These are phyloP conservation scores for Neurospora sp. DNA, from an alignment of 495 filamentous ascomycete genomes.

Conservation along the genomic window DNA sequence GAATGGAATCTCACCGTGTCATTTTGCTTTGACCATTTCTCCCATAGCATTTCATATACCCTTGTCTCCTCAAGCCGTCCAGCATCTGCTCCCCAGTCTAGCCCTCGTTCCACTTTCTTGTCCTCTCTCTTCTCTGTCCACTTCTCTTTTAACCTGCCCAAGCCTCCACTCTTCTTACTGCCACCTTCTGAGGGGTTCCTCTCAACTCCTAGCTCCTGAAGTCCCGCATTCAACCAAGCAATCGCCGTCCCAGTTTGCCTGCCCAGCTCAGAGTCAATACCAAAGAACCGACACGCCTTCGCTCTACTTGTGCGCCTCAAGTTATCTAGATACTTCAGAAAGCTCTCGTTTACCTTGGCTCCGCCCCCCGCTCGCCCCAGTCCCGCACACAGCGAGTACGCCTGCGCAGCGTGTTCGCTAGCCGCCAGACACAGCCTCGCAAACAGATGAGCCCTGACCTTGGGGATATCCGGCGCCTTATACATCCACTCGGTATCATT, in stretches of 20 bases:
- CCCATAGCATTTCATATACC: conserved; percentile 75
- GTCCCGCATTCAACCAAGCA: conserved; percentile 69
- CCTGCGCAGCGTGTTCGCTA: conserved; percentile 55
- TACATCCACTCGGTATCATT: conserved; percentile 91
- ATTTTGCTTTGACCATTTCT: conserved; percentile 87
- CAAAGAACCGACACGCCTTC: conserved; percentile 82
- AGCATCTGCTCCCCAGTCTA: conserved; percentile 72
- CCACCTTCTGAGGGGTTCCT: conserved; percentile 13
- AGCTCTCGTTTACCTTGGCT: conserved; percentile 47
- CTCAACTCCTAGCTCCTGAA: conserved; percentile 56
- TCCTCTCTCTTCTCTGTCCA: conserved; percentile 62
- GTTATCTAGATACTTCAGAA: conserved; percentile 64
- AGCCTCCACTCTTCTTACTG: conserved; percentile 36
- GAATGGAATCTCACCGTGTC: conserved; percentile 58
- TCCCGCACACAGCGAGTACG: conserved; percentile 40
- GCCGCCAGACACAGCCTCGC: conserved; percentile 78
- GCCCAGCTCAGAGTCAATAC: conserved; percentile 73
- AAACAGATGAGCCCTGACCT: conserved; percentile 79
- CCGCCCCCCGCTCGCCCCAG: conserved; percentile 15
- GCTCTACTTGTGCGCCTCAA: conserved; percentile 63
- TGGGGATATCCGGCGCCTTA: conserved; percentile 71
- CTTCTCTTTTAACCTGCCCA: conserved; percentile 63
- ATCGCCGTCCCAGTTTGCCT: conserved; percentile 74
- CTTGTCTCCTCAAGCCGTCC: conserved; percentile 76
- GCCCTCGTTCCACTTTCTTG: conserved; percentile 54